Percentiles rank a stretch among this genome's conserved stretches.
phyloP scores from a whole-genome alignment of 495 filamentous ascomycete genomes.

The Aspergillus panamensis region DNA sequence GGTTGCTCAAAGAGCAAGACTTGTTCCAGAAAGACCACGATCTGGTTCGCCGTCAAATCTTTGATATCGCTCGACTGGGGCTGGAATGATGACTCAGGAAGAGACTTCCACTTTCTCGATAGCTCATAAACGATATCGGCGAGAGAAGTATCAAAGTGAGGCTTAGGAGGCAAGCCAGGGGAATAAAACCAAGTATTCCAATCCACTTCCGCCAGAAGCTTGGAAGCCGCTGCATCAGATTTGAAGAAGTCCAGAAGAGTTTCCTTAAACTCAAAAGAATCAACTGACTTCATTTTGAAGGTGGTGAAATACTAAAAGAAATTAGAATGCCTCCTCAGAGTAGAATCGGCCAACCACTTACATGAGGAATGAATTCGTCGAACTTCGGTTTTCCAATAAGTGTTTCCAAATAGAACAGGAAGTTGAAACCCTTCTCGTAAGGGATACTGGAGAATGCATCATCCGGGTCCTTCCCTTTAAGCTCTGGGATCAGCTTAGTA shows the following conservation, averaged over 20 bases:
- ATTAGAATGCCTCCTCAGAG: slow-evolving; percentile 12
- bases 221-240: slow-evolving; percentile 60
- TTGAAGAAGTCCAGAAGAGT: slow-evolving; percentile 82
- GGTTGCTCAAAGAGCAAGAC: slow-evolving; percentile 62
- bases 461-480: slow-evolving; percentile 89
- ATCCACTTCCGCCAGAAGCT: slow-evolving; percentile 66
- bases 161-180: slow-evolving; percentile 84
- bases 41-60: slow-evolving; percentile 76
- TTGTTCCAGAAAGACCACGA: slow-evolving; percentile 81
- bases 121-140: slow-evolving; percentile 82
- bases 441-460: slow-evolving; percentile 90
- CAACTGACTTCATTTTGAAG: slow-evolving; percentile 75
- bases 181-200: slow-evolving; percentile 87
- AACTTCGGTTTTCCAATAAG: slow-evolving; percentile 82
- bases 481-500: slow-evolving; percentile 81
- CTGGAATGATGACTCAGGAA: slow-evolving; percentile 51
- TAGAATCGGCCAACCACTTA: slow-evolving; percentile 25
- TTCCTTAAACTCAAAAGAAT: slow-evolving; percentile 88
- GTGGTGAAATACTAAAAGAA: slow-evolving; percentile 69
- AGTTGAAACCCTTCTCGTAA: slow-evolving; percentile 69
- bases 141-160: slow-evolving; percentile 81
- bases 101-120: slow-evolving; percentile 69
- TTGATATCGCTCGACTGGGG: slow-evolving; percentile 65
- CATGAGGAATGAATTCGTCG: slow-evolving; percentile 88
- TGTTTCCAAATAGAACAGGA: slow-evolving; percentile 80